These are phyloP conservation scores for Phialophora expanda DNA, from an alignment of 2,329 filamentous ascomycete genomes.

Conservation along the genomic window DNA sequence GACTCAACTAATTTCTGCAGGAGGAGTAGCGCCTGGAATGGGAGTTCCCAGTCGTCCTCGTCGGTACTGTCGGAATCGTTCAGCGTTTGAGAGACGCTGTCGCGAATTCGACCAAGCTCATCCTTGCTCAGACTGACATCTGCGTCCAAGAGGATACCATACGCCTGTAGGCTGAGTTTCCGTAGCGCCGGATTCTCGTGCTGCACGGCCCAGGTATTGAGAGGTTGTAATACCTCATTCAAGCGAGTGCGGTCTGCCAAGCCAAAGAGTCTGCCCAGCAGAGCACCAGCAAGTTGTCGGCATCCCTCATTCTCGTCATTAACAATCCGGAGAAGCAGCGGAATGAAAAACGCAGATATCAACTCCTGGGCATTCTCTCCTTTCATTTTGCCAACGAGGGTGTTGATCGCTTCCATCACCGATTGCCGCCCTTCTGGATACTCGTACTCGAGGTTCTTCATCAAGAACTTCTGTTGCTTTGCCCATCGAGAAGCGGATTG, in stretches of 20 bases:
- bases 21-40: conserved; percentile 74
- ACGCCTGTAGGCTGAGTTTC: conserved; percentile 77
- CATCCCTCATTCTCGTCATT: conserved; percentile 91
- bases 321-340: conserved; percentile 80
- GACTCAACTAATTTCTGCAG: conserved; percentile 70
- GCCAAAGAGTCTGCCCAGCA: conserved; percentile 81
- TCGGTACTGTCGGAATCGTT: conserved; percentile 46
- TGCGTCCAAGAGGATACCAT: conserved; percentile 80
- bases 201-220: conserved; percentile 78
- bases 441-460: conserved; percentile 89
- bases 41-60: conserved; percentile 66
- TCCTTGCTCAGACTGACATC: conserved; percentile 66
- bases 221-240: conserved; percentile 70
- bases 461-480: conserved; percentile 86
- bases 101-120: conserved; percentile 27
- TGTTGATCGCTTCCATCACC: conserved; percentile 87
- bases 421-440: conserved; percentile 87
- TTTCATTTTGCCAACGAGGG: conserved; percentile 83
- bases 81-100: conserved; percentile 25
- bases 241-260: conserved; percentile 75
- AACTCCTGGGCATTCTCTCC: conserved; percentile 83
- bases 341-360: conserved; percentile 79
- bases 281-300: conserved; percentile 75
- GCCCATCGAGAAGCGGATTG: conserved; percentile 87
- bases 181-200: conserved; percentile 73